Conservation (phyloP, 768 basidiomycete genomes). For the Tephrocybe sp. region DNA sequence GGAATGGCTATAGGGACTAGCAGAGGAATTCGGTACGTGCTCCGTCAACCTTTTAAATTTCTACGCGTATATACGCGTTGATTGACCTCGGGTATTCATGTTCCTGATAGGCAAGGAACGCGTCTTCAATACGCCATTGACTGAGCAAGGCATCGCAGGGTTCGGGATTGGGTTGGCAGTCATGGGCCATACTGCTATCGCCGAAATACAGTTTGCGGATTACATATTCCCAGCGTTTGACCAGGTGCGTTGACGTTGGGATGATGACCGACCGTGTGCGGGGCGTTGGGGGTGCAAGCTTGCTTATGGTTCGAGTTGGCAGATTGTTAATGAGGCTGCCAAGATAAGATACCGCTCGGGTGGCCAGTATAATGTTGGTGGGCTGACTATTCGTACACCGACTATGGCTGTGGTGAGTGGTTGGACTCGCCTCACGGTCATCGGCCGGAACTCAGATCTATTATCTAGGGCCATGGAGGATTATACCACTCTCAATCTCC, state of each 20-base stretch:
- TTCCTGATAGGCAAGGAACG: slow-evolving; percentile 68
- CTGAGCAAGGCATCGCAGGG: slow-evolving; percentile 92
- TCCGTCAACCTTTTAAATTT: neutral
- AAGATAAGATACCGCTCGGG: slow-evolving; percentile 91
- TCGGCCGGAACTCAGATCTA: neutral
- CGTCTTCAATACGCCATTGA: slow-evolving; percentile 93
- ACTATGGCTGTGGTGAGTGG: slow-evolving; percentile 84
- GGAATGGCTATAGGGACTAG: slow-evolving; percentile 66
- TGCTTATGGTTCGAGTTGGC: neutral
- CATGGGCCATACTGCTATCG: slow-evolving; percentile 94
- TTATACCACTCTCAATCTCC: slow-evolving; percentile 95
- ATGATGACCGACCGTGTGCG: neutral
- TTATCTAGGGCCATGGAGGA: slow-evolving; percentile 69
- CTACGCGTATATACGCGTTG: neutral
- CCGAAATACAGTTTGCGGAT: slow-evolving; percentile 89
- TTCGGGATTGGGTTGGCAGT: slow-evolving; percentile 90
- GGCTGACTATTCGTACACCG: slow-evolving; percentile 78
- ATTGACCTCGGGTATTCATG: slow-evolving; percentile 1
- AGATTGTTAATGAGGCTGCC: slow-evolving; percentile 95
- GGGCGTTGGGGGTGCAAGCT: neutral
- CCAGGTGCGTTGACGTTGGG: too few relatives aligned
- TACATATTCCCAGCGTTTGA: slow-evolving; percentile 96
- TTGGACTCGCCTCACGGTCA: slow-evolving; percentile 4
- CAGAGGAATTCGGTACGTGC: slow-evolving; percentile 84
- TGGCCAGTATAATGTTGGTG: slow-evolving; percentile 78